Evolutionary conservation across 139 green algal genomes (phyloP).

Genomic region (Microglena sp.): DNA sequence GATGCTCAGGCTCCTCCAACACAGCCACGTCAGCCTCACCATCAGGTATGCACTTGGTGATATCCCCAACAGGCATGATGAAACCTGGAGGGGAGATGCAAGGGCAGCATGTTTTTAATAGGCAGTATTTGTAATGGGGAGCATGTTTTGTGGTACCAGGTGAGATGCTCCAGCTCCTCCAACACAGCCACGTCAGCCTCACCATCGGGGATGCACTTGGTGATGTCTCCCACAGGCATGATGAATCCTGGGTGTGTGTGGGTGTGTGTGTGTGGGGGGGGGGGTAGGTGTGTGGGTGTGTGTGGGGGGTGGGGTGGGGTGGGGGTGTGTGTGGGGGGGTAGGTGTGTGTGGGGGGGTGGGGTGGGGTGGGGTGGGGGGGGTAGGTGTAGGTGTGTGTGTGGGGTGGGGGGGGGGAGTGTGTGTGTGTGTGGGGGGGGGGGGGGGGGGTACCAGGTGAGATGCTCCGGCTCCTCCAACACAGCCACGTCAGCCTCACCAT

Average conservation of each 20-base stretch:
- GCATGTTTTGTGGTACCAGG: slow-evolving; percentile 98
- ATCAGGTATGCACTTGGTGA: slow-evolving; percentile 87
- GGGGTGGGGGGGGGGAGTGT: too few species aligned
- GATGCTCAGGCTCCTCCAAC: slow-evolving; percentile 97
- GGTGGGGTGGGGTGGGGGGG: too few species aligned
- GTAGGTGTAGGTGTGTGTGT: too few species aligned
- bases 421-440: too few species aligned
- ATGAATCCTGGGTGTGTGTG: slow-evolving; percentile 67
- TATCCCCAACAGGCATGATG: slow-evolving; percentile 96
- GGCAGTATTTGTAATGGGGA: too few species aligned
- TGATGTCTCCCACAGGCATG: slow-evolving; percentile 93
- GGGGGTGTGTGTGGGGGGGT: too few species aligned
- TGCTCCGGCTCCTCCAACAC: slow-evolving; percentile 99
- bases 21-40: slow-evolving; percentile 90
- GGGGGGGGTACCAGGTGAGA: too few species aligned
- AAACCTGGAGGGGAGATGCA: slow-evolving; percentile 32
- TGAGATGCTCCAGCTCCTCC: slow-evolving; percentile 98
- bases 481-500: slow-evolving; percentile 88
- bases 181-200: slow-evolving; percentile 93
- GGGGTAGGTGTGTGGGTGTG: too few species aligned
- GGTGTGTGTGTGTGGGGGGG: too few species aligned
- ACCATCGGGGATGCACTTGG: slow-evolving; percentile 76
- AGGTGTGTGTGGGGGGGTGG: too few species aligned
- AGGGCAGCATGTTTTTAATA: too few species aligned
- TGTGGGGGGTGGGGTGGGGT: too few species aligned